Base-by-base conservation (phyloP, 192 early-diverging fungal species). In the Oehlia diaphana region DNA sequence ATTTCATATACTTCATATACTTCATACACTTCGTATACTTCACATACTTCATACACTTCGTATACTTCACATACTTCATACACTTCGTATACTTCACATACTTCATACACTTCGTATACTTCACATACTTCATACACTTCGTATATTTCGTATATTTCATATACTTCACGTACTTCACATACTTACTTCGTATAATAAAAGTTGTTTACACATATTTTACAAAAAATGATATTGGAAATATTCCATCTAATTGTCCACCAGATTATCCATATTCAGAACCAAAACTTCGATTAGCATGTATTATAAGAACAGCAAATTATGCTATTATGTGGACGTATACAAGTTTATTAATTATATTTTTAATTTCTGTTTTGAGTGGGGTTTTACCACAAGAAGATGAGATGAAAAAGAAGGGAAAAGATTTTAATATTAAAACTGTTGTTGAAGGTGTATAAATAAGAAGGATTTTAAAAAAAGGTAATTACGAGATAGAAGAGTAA, bases 171-270 rank as follows among this genome's bases (percentile, higher is more conserved):
- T 31, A 31, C 31, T 65, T 26, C 26, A 26, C 26, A 26, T 9
- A 12, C 21, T 13, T 31, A 12, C 13, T 7, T 65, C 26, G 26
- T 65, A 31, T 28, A 28, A 23, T 2, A 23, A 21, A n/a, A 64
- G 64, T 65, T 65, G 0, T 31, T 26, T 65, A 65, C 9, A 31
- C 64, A 3, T 28, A 65, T 14, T 65, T 44, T 44, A 70, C 68
- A 16, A 70, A 16, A 19, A 42, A 70, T 9, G 68, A 70, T 39
- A 70, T 70, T 16, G 68, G 39, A 8, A n/a, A 70, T 9, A 70
- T 70, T 23, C 68, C 68, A n/a, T 70, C 1, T 44, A n/a, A 6
- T n/a, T 70, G 68, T 70, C 68, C 68, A 42, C n/a, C 68, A n/a
- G 68, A 58, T 58, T 58, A 58, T 58, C 53, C 53, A 58, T 58